These are phyloP conservation scores for Sphaerulina musiva DNA, from an alignment of 2,329 filamentous ascomycete species.

Conservation along the genomic window DNA sequence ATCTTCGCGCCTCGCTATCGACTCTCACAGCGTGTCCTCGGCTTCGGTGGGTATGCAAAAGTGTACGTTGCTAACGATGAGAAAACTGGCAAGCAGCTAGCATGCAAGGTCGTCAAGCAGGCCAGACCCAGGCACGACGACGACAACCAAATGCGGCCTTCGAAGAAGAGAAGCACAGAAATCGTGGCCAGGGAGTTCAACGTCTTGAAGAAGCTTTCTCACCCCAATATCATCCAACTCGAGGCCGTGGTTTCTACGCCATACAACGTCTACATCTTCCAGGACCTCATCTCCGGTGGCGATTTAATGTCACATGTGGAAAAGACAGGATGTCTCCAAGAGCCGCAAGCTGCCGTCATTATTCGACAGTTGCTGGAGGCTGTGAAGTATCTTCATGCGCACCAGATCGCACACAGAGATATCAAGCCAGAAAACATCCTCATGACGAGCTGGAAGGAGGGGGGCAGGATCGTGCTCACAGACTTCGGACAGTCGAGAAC, in stretches of 20 bases:
- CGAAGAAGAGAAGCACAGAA: neutral
- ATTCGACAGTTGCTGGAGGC: conserved; percentile 52
- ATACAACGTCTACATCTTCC: conserved; percentile 54
- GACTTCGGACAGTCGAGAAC: conserved; percentile 54
- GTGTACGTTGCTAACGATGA: conserved; percentile 52
- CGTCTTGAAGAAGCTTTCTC: conserved; percentile 48
- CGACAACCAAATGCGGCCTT: neutral
- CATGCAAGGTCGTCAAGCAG: conserved; percentile 61
- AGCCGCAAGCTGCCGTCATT: conserved; percentile 50
- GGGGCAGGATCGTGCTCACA: conserved; percentile 51
- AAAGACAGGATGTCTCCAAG: conserved; percentile 43
- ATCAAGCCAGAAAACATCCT: conserved; percentile 60
- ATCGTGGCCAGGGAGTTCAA: conserved; percentile 36
- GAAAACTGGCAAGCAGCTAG: conserved; percentile 53
- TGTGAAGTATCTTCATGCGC: conserved; percentile 52
- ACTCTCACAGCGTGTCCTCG: conserved; percentile 48
- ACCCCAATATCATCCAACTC: conserved; percentile 55
- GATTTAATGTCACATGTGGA: conserved; percentile 56
- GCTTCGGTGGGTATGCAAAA: conserved; percentile 48
- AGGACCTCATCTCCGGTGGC: conserved; percentile 54
- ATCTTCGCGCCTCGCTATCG: conserved; percentile 44
- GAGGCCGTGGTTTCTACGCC: conserved; percentile 51
- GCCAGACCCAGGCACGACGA: conserved; percentile 20
- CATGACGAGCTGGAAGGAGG: conserved; percentile 48
- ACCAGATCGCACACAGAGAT: conserved; percentile 54